These are phyloP conservation scores for Botryotinia calthae DNA, from an alignment of 2,329 filamentous ascomycete genomes.

Conservation along the genomic window DNA sequence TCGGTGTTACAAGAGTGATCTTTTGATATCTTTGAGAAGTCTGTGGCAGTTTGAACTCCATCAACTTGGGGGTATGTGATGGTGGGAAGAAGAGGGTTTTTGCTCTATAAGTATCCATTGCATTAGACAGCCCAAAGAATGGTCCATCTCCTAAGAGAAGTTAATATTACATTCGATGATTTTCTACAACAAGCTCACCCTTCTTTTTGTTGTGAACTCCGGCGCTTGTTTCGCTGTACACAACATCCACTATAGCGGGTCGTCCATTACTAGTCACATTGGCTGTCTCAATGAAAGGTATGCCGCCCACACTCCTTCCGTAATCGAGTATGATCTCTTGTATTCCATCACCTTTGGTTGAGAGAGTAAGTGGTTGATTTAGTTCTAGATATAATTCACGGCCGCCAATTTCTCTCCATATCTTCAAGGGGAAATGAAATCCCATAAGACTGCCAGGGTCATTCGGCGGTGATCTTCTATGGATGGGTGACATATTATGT, in stretches of 20 bases:
- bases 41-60: slow-evolving; percentile 26
- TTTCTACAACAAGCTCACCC: slow-evolving; percentile 18
- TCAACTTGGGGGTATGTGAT: slow-evolving; percentile 17
- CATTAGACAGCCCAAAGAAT: slow-evolving; percentile 33
- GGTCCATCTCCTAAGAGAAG: slow-evolving; percentile 29
- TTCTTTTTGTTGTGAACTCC: slow-evolving; percentile 23
- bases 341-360: slow-evolving; percentile 17
- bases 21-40: slow-evolving; percentile 31
- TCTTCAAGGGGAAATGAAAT: slow-evolving; percentile 6
- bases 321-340: slow-evolving; percentile 30
- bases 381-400: background rate
- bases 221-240: slow-evolving; percentile 30
- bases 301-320: slow-evolving; percentile 26
- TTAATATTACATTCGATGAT: slow-evolving; percentile 5
- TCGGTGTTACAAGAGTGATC: slow-evolving; percentile 27
- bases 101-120: slow-evolving; percentile 32
- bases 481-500: background rate
- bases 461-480: slow-evolving; percentile 8
- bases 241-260: slow-evolving; percentile 27
- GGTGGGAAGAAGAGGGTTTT: slow-evolving; percentile 22
- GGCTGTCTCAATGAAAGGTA: slow-evolving; percentile 27
- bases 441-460: background rate
- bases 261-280: slow-evolving; percentile 22
- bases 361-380: slow-evolving; percentile 10
- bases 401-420: slow-evolving; percentile 10